These are phyloP conservation scores for Lactifluus rugatus DNA, from an alignment of 768 basidiomycete species.

Conservation along the genomic window DNA sequence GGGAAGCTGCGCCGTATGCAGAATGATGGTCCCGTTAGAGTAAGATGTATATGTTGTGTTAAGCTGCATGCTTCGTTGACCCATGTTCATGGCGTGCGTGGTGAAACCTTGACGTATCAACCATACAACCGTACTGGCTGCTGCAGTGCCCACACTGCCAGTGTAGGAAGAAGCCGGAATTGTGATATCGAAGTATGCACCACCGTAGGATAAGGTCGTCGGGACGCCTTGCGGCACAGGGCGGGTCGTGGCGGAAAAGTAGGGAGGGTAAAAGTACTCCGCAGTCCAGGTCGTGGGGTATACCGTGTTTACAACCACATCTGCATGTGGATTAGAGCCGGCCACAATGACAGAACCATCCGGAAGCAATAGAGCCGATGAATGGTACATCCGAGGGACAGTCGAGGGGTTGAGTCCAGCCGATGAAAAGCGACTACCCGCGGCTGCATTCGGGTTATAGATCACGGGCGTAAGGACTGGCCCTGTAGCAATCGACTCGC, in stretches of 20 bases:
- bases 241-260: neutral
- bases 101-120: slow-evolving; percentile 2
- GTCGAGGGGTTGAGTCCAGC: neutral
- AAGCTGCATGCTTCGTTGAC: slow-evolving; percentile 2
- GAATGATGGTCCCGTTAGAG: neutral
- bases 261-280: slow-evolving; percentile 3
- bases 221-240: neutral
- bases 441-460: neutral
- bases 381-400: slow-evolving; percentile 6
- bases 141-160: neutral
- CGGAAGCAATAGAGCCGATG: neutral
- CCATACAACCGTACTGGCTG: neutral
- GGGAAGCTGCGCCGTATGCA: neutral
- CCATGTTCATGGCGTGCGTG: slow-evolving; percentile 7
- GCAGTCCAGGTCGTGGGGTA: neutral
- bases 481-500: neutral
- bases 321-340: slow-evolving; percentile 2
- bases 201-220: slow-evolving; percentile 1
- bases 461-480: neutral
- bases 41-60: neutral
- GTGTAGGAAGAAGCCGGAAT: neutral
- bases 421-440: neutral
- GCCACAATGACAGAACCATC: slow-evolving; percentile 6
- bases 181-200: neutral
- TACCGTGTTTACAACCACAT: neutral